These are phyloP conservation scores for Tilletia caries DNA, from an alignment of 1,284 basidiomycete species.

Conservation along the genomic window DNA sequence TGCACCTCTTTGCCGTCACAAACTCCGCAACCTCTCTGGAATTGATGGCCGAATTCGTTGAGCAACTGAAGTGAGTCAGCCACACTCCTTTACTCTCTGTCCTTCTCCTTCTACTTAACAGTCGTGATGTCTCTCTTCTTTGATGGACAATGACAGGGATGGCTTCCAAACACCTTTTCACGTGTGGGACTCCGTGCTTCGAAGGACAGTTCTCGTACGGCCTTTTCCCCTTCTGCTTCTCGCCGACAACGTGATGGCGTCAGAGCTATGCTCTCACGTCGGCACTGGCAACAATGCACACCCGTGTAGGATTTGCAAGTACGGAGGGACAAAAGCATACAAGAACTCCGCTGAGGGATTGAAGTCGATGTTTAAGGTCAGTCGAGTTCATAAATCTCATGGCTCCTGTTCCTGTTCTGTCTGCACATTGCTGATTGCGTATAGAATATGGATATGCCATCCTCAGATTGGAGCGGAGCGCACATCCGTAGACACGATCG, in stretches of 20 bases:
- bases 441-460: too few relatives aligned
- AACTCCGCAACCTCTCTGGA: not conserved
- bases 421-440: too few relatives aligned
- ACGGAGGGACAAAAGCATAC: not conserved
- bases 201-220: not conserved
- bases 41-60: not conserved
- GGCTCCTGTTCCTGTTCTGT: too few relatives aligned
- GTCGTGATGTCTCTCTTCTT: too few relatives aligned
- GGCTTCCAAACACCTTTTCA: not conserved
- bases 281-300: not conserved
- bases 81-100: too few relatives aligned
- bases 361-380: not conserved
- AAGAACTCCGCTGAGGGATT: not conserved
- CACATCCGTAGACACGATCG: not conserved
- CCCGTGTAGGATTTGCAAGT: not conserved
- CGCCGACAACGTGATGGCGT: not conserved
- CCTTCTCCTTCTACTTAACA: too few relatives aligned
- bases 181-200: not conserved
- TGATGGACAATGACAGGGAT: not conserved
- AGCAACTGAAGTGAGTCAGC: constrained; percentile 2
- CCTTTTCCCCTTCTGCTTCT: not conserved
- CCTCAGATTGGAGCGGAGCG: not conserved
- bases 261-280: not conserved
- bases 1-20: not conserved
- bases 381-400: too few relatives aligned